Percentiles rank a stretch among this genome's conserved stretches.
Evolutionary conservation across 1,139 yeast species (phyloP).

Genomic region (Wickerhamomyces sp.): DNA sequence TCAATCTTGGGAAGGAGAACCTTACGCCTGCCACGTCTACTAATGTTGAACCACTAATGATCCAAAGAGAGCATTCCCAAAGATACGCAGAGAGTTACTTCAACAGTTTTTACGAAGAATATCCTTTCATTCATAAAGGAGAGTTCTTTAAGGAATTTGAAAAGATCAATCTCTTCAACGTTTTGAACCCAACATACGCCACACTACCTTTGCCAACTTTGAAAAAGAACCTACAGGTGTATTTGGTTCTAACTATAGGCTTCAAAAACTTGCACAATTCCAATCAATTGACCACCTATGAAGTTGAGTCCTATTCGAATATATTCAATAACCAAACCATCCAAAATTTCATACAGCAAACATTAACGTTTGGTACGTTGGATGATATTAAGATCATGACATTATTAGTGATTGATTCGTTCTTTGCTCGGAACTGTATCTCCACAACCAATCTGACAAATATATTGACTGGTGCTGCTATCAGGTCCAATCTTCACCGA

Average conservation of each 20-base stretch:
- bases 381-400: conserved; percentile 19
- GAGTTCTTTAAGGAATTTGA: conserved; percentile 11
- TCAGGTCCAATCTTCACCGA: conserved; percentile 18
- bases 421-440: conserved; percentile 16
- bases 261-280: conserved; percentile 15
- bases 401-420: conserved; percentile 18
- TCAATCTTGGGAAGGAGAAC: conserved; percentile 17
- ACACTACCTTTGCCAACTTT: conserved; percentile 6
- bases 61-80: conserved; percentile 12
- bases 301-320: conserved; percentile 6
- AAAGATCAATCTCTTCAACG: conserved; percentile 11
- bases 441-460: conserved; percentile 19
- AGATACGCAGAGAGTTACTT: conserved; percentile 16
- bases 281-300: conserved; percentile 6
- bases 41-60: conserved; percentile 8
- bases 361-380: conserved; percentile 14
- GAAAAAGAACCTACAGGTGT: conserved; percentile 14
- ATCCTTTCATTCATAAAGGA: conserved; percentile 17
- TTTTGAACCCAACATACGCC: conserved; percentile 11
- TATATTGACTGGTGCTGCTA: conserved; percentile 15
- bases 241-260: conserved; percentile 17
- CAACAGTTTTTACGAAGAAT: conserved; percentile 9
- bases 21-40: conserved; percentile 3
- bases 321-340: conserved; percentile 7
- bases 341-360: conserved; percentile 10